Base-by-base conservation (phyloP, 176 grass and related monocot genomes). In the Ananas comosus region DNA sequence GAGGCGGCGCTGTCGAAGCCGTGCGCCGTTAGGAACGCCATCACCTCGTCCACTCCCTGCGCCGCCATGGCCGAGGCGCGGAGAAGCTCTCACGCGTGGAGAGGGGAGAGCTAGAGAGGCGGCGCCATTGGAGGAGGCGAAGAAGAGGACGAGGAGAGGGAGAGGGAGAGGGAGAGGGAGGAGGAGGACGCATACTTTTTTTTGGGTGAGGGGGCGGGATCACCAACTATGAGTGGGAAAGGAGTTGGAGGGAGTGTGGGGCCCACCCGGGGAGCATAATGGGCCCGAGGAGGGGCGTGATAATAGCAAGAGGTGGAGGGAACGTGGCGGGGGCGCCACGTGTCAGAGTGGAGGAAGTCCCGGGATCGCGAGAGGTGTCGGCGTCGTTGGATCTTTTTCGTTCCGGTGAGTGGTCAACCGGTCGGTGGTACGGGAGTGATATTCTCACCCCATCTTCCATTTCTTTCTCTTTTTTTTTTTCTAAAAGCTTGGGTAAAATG, bases 11-110 rank as follows among this genome's bases (percentile, higher is more conserved):
- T 70, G 48, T 82, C 69, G 80, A 93, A 99, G 70, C 90, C 87
- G 63, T 85, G 82, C 70, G 81, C 87, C 50, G 78, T 86, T 61
- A 99, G 80, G 90, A 99, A 99, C 29, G 85, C 95, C 80, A 99
- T 84, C 53, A 94, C 80, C 71, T 94, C 87, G 72, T 99, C 80
- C 65, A 93, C 50, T 11, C 85, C 80, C 63, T 82, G 90, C 48
- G 85, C 75, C 50, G 84, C 90, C 93, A 97, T 97, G 82, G 29
- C 33, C 25, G 10, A 68, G 7, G n/a, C 47, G 18, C 25, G 21
- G 12, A 58, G 65, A 49, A 64, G 79, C 73, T 77, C 8, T 65
- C 48, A 48, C 77, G 48, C 21, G 33, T 50, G 18, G 48, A 13
- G 51, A n/a, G 42, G 3, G 50, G 53, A 76, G 80, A 80, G 80